Base-by-base conservation (phyloP, 2,329 filamentous ascomycete species). In the Pezicula neosporulosa region DNA sequence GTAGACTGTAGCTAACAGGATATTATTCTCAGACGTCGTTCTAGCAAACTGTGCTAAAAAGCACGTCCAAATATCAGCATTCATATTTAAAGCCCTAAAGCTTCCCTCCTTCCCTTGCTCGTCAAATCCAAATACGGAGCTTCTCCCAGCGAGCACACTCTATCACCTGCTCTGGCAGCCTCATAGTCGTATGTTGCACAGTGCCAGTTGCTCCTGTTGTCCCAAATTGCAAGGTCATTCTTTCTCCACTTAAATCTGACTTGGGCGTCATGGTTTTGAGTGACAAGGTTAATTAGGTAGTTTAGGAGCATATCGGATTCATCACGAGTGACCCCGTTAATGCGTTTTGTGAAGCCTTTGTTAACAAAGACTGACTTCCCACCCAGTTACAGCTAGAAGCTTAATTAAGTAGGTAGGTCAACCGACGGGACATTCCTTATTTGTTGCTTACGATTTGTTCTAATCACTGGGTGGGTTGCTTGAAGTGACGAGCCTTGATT, bases 21-120 rank as follows among this genome's bases (percentile, higher is more conserved):
- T 24, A 24, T 24, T 6, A 24, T 24, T 24, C 24, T 6, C 5
- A 24, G 24, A 24, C 24, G n/a, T n/a, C n/a, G n/a, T n/a, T n/a
- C n/a, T n/a, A n/a, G n/a, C n/a, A n/a, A n/a, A n/a, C n/a, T n/a
- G n/a, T n/a, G n/a, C n/a, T n/a, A n/a, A n/a, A 24, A 24, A 1
- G 24, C 24, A 24, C 5, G 7, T 24, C 24, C 7, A 24, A 24
- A 24, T 24, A 24, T 24, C 7, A n/a, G n/a, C 24, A 24, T 86
- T 94, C 1, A n/a, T n/a, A n/a, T 96, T 92, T 68, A 90, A 24
- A 45, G 86, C 89, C 50, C 80, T 77, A 0, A 72, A 73, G 18
- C 71, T 96, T 58, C 77, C 72, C 96, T 51, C 90, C 90, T 0
- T 94, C 94, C 66, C 21, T 15, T 47, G 15, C 48, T 48, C 8